These are phyloP conservation scores for Mortierella alpina DNA, from an alignment of 192 early-diverging fungal genomes.

Conservation along the genomic window DNA sequence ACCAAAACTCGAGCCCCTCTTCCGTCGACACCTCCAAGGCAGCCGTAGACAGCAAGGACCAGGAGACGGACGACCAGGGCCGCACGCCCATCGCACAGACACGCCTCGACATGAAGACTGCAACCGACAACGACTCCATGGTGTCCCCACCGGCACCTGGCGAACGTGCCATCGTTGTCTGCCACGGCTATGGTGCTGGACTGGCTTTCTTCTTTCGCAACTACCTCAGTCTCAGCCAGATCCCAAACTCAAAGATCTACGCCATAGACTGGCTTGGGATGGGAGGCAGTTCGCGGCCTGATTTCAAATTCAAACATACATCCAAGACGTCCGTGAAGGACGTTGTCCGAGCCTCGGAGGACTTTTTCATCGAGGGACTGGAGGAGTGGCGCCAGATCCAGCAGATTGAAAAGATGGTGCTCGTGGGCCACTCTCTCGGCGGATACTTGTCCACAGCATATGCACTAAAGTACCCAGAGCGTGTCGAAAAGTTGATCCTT, in stretches of 20 bases:
- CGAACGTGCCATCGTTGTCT: slow-evolving; percentile 67
- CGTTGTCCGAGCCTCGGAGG: slow-evolving; percentile 71
- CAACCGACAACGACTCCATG: slow-evolving; percentile 40
- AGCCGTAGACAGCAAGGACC: slow-evolving; percentile 18
- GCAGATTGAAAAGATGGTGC: slow-evolving; percentile 84
- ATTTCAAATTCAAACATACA: slow-evolving; percentile 62
- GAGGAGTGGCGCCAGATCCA: slow-evolving; percentile 88
- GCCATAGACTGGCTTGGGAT: slow-evolving; percentile 96
- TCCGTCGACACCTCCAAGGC: slow-evolving; percentile 38
- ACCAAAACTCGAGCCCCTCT: slow-evolving; percentile 48
- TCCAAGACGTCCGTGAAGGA: slow-evolving; percentile 58
- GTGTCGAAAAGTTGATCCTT: slow-evolving; percentile 88
- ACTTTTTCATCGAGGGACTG: slow-evolving; percentile 90
- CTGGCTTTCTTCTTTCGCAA: slow-evolving; percentile 81
- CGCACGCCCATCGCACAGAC: slow-evolving; percentile 52
- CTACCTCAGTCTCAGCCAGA: slow-evolving; percentile 59
- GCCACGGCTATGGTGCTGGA: slow-evolving; percentile 86
- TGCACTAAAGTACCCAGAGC: slow-evolving; percentile 87
- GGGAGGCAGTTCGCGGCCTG: slow-evolving; percentile 86
- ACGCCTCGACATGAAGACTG: slow-evolving; percentile 33
- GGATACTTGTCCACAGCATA: slow-evolving; percentile 90
- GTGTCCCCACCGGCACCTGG: slow-evolving; percentile 47
- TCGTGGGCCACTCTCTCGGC: slow-evolving; percentile 88
- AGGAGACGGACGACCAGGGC: slow-evolving; percentile 47
- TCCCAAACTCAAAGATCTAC: slow-evolving; percentile 69